Evolutionary conservation across 2,329 filamentous ascomycete species (phyloP), one percentile per base, ranked within the genome.

Genomic region (Scedosporium aurantiacum): DNA sequence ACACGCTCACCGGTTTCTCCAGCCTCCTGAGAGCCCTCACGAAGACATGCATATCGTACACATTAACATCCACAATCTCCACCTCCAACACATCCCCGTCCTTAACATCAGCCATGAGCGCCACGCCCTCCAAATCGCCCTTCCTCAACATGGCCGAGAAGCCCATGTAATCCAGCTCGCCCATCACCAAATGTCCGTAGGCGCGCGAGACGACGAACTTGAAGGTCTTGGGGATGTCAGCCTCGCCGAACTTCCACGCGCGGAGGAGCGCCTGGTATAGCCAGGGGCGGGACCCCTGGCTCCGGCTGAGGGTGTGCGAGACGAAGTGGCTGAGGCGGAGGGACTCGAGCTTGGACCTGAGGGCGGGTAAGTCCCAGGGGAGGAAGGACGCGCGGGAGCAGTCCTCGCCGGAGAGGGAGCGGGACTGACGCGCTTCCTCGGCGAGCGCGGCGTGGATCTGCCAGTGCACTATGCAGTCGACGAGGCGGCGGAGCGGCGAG

Each of bases 401-500:
- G n/a, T 57, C 37, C 8, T 7, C 37, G 37, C 25, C 41, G 16
- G 58, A 43, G 41, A 40, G 45, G 25, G 41, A 74, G 64, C 14
- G 60, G 62, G 18, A 68, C 65, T 50, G 67, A 62, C 25, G 63
- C 7, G 77, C 74, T 65, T 81, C 78, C 63, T 77, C 71, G 14
- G 74, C 72, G 37, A 88, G 72, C 8, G 82, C 79, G 5, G 79
- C 80, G 67, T 86, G 80, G 64, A 88, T 82, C 70, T 88, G 85
- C 82, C 83, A 88, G 72, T 88, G 85, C 1, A 82, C 78, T 37
- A 88, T 69, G 56, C 88, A 72, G 70, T 89, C 86, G 4, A 76
- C 72, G 70, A 80, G 88, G 52, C 86, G 80, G 40, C 86, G 82
- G n/a, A 89, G 76, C 18, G 86, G 86, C 58, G 82, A 86, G 6